phyloP scores from a whole-genome alignment of 2,329 filamentous ascomycete genomes.

The Paraphaeosphaeria sporulosa region DNA sequence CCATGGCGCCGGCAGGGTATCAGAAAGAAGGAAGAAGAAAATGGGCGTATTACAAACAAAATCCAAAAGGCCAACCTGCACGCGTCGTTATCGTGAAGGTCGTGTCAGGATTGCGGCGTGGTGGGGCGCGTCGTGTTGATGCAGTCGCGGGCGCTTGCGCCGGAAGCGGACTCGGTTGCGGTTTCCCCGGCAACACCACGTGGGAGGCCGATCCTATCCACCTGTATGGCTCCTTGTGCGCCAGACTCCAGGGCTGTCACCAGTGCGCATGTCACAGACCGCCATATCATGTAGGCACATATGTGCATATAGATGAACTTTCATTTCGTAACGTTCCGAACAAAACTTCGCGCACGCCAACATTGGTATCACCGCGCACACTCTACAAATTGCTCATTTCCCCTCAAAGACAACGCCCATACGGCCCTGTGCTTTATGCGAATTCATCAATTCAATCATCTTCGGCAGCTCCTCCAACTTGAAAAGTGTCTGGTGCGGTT shows the following conservation, averaged over 20 bases:
- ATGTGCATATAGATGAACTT: neutral
- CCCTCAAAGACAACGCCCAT: constrained; percentile 42
- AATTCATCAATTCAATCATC: constrained; percentile 46
- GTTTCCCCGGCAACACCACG: constrained; percentile 8
- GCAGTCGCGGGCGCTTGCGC: constrained; percentile 5
- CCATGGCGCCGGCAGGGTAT: constrained; percentile 49
- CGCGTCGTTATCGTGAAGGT: constrained; percentile 22
- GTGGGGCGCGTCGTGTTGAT: constrained; percentile 11
- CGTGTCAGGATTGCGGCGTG: constrained; percentile 4
- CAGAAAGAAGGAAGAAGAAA: constrained; percentile 30
- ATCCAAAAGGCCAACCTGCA: constrained; percentile 22
- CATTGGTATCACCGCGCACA: no score
- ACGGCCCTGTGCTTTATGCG: constrained; percentile 38
- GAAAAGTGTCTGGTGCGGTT: constrained; percentile 38
- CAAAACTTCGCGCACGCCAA: no score
- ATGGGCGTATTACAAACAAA: constrained; percentile 14
- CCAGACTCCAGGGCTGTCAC: no score
- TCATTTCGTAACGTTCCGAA: neutral
- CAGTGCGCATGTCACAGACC: neutral
- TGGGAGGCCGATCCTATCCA: neutral
- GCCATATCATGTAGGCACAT: neutral
- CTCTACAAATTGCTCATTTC: constrained; percentile 1
- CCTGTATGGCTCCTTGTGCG: no score
- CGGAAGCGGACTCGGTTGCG: neutral
- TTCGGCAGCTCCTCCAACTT: constrained; percentile 43